Evolutionary conservation across 2,329 filamentous ascomycete genomes (phyloP), one percentile per base, ranked within the genome.

Genomic region (Chrysoporthe deuterocubensis): DNA sequence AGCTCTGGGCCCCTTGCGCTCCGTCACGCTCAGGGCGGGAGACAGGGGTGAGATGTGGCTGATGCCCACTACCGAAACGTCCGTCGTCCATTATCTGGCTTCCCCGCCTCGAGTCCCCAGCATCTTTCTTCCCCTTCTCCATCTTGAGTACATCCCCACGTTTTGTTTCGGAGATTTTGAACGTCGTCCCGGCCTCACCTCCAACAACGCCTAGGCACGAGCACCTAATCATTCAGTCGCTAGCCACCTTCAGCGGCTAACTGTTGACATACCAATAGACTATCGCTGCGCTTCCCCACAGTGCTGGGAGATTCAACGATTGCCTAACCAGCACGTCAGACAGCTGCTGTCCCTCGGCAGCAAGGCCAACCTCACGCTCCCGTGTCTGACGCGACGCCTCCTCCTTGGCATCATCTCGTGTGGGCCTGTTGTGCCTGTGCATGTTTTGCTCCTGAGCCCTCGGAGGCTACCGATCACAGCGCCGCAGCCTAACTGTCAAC

Each of bases 101-200:
- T 67, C 68, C 68, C 68, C 68, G 62, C 68, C 46, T 42, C 37
- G 34, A n/a, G 32, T 4, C 37, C 42, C 52, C 52, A 43, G 57
- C 61, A 4, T n/a, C 26, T 4, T 4, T 21, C 37, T 57, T 44
- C n/a, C 40, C 64, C 46, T 57, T 57, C 18, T 58, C 57, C 43
- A 44, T 32, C 43, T 48, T 32, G 50, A 32, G 42, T 34, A 16
- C 61, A 62, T 13, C 65, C 65, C 64, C 50, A 40, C 58, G n/a
- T 60, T 21, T 11, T 43, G 37, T 43, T 60, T 69, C 57, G 61
- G 61, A 64, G 65, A 58, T 37, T 63, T 60, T 46, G 54, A 57
- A 48, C 37, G 52, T 44, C n/a, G 50, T 43, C 58, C 37, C 52
- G 43, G 59, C 34, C 61, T 54, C 43, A 42, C 52, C 40, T 44